Percentiles rank a stretch among this genome's conserved stretches.
phyloP scores from a whole-genome alignment of 2,329 filamentous ascomycete species.

The Epichloe aotearoae region DNA sequence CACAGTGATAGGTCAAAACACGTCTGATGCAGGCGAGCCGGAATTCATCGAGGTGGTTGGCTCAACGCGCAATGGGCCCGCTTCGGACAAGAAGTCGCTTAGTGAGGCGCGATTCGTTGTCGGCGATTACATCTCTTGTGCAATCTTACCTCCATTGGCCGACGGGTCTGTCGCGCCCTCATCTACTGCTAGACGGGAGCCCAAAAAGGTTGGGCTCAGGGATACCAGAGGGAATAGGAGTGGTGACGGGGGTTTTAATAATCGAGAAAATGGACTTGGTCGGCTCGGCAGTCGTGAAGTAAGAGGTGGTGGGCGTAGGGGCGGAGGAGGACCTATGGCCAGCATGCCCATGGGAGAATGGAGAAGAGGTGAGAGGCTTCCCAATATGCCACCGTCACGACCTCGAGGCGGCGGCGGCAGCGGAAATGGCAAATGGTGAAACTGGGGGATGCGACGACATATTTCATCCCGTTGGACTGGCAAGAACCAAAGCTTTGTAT shows the following conservation, averaged over 20 bases:
- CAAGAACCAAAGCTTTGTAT: background rate
- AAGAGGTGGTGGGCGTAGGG: conserved; percentile 25
- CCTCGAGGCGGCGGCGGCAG: conserved; percentile 14
- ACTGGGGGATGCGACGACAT: background rate
- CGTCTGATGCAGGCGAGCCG: conserved; percentile 28
- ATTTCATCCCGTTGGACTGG: background rate
- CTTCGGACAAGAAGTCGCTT: conserved; percentile 64
- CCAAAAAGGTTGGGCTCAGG: conserved; percentile 4
- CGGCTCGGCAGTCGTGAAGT: conserved; percentile 23
- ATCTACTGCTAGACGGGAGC: conserved; percentile 22
- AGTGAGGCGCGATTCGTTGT: conserved; percentile 70
- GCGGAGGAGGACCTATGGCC: conserved; percentile 23
- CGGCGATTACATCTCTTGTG: conserved; percentile 78
- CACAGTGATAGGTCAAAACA: conserved; percentile 57
- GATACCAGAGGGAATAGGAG: conserved; percentile 13
- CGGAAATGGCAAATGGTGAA: conserved; percentile 15
- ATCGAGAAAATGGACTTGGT: conserved; percentile 17
- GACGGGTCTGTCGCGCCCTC: conserved; percentile 62
- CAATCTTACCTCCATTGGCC: conserved; percentile 60
- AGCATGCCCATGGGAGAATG: conserved; percentile 44
- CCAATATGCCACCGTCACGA: conserved; percentile 31
- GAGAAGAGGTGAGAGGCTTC: conserved; percentile 51
- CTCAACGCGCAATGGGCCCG: conserved; percentile 31
- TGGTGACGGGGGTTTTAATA: conserved; percentile 13
- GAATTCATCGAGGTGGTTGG: conserved; percentile 23